Conservation (phyloP, 1,284 basidiomycete genomes). For the Volvariella volvacea region DNA sequence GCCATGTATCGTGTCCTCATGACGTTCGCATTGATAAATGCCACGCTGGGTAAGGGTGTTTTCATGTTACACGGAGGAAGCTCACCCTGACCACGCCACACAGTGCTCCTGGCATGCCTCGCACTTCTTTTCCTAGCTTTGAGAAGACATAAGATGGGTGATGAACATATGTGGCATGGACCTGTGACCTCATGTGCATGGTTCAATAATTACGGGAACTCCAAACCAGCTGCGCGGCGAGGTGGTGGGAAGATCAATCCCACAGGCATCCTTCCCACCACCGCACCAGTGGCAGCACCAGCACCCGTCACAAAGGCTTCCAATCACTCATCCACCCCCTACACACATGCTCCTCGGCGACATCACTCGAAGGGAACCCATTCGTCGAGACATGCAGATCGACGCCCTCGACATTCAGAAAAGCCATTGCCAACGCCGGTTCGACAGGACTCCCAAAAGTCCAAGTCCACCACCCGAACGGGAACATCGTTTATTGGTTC, state of each 20-base stretch:
- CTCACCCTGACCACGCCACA: constrained; percentile 1
- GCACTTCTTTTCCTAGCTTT: constrained; percentile 58
- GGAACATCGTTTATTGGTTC: constrained; percentile 27
- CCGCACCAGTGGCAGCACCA: constrained; percentile 3
- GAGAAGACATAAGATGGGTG: constrained; percentile 56
- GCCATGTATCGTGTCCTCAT: constrained; percentile 77
- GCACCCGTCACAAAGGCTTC: neutral
- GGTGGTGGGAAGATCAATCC: constrained; percentile 14
- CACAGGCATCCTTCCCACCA: constrained; percentile 13
- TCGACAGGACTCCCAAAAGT: constrained; percentile 8
- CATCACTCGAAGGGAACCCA: neutral
- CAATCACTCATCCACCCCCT: too few species aligned
- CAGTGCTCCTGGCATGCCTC: constrained; percentile 59
- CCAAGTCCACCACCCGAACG: constrained; percentile 13
- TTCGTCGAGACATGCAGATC: neutral
- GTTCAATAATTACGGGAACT: constrained; percentile 49
- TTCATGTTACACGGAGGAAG: constrained; percentile 3
- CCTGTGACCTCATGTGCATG: constrained; percentile 68
- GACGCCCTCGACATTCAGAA: constrained; percentile 8
- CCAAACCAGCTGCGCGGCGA: constrained; percentile 22
- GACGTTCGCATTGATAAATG: constrained; percentile 72
- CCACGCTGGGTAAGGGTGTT: constrained; percentile 49
- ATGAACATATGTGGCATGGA: constrained; percentile 66
- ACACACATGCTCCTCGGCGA: neutral
- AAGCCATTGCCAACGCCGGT: constrained; percentile 15